These are phyloP conservation scores for Ophiocordyceps camponoti-saundersi DNA, from an alignment of 2,329 filamentous ascomycete species.

Conservation along the genomic window DNA sequence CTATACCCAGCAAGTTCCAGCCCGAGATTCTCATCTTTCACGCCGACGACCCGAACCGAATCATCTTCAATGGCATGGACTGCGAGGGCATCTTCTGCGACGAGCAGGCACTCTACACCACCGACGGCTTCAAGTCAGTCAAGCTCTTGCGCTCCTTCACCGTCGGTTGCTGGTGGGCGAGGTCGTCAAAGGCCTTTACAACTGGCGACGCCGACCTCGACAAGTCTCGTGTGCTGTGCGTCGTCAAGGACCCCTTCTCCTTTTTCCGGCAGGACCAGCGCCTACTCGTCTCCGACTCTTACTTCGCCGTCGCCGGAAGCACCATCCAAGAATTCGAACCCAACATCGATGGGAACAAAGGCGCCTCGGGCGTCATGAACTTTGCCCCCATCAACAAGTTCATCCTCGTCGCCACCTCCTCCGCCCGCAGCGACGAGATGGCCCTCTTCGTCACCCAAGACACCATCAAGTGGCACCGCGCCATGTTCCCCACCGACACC, in stretches of 20 bases:
- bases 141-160: conserved; percentile 51
- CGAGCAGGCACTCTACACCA: conserved; percentile 56
- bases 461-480: conserved; percentile 73
- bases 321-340: conserved; percentile 53
- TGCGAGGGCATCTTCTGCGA: conserved; percentile 48
- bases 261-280: conserved; percentile 57
- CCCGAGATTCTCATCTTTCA: conserved; percentile 53
- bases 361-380: conserved; percentile 65
- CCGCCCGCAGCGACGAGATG: conserved; percentile 72
- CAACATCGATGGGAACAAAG: conserved; percentile 53
- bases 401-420: conserved; percentile 66
- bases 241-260: conserved; percentile 57
- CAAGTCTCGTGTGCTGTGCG: conserved; percentile 59
- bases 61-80: conserved; percentile 66
- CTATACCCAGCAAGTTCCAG: conserved; percentile 36
- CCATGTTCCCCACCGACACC: conserved; percentile 72
- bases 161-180: conserved; percentile 75
- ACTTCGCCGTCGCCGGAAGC: conserved; percentile 41
- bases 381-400: conserved; percentile 75
- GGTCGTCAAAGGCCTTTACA: conserved; percentile 55
- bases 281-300: conserved; percentile 68
- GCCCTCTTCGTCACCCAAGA: conserved; percentile 81
- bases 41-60: conserved; percentile 64
- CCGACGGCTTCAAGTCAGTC: conserved; percentile 63
- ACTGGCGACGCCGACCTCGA: conserved; percentile 50